Conservation (phyloP, 306 rosid species). For the Vicia villosa region DNA sequence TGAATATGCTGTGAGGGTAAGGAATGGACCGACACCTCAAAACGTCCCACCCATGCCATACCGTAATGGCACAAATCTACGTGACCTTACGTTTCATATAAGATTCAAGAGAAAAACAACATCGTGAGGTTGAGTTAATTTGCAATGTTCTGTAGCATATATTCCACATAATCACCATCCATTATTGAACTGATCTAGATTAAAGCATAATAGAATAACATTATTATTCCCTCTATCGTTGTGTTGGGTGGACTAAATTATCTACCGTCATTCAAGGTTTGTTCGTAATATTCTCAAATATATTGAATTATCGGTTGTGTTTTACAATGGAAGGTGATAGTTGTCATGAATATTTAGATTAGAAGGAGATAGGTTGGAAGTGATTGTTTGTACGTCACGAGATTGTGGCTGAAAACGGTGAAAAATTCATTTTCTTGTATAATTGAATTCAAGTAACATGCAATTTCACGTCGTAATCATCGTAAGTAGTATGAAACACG, state of each 20-base stretch:
- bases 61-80: constrained; percentile 15
- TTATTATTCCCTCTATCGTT: constrained; percentile 5
- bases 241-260: not conserved
- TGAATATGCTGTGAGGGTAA: not conserved
- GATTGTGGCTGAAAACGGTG: constrained; percentile 15
- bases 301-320: constrained; percentile 16
- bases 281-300: constrained; percentile 20
- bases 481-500: constrained; percentile 3
- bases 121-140: not conserved
- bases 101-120: not conserved
- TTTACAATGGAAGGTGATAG: not conserved
- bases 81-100: constrained; percentile 12
- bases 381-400: not conserved
- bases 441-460: not conserved
- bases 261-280: constrained; percentile 20
- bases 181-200: constrained; percentile 7
- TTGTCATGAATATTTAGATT: not conserved
- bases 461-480: constrained; percentile 9
- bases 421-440: not conserved
- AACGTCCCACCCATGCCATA: constrained; percentile 8
- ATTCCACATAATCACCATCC: not conserved
- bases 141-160: constrained; percentile 24
- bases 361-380: not conserved
- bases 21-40: not conserved
- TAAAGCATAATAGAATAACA: constrained; percentile 10